These are phyloP conservation scores for Tetradesmus lagerheimii DNA, from an alignment of 139 green algal species.

Conservation along the genomic window DNA sequence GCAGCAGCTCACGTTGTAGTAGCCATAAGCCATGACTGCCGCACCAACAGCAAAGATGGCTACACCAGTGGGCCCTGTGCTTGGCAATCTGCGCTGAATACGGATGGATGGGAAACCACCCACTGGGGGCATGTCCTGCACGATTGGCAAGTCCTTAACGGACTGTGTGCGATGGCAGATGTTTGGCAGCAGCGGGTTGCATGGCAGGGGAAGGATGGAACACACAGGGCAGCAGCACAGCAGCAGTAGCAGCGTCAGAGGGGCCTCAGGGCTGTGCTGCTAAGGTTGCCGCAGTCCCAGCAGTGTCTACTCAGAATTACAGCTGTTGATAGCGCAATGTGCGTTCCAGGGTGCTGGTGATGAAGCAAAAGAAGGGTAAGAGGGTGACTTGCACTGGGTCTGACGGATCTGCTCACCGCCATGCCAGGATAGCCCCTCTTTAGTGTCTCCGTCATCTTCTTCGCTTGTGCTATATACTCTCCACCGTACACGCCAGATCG, in stretches of 20 bases:
- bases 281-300: background rate
- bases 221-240: background rate
- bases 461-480: background rate
- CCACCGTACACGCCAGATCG: background rate
- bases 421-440: conserved; percentile 84
- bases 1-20: conserved; percentile 69
- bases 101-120: conserved; percentile 93
- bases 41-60: conserved; percentile 86
- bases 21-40: conserved; percentile 90
- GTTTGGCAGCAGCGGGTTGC: background rate
- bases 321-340: background rate
- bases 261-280: background rate
- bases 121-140: conserved; percentile 91
- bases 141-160: conserved; percentile 91
- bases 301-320: background rate
- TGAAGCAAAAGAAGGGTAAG: background rate
- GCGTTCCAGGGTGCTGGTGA: background rate
- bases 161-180: conserved; percentile 61
- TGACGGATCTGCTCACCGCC: conserved; percentile 68
- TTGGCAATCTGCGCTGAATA: conserved; percentile 88
- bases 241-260: background rate
- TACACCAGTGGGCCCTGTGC: conserved; percentile 86
- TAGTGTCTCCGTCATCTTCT: conserved; percentile 88
- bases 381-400: background rate
- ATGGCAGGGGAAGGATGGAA: background rate